phyloP scores from a whole-genome alignment of 305 asterid species.

The Nicotiana rustica region DNA sequence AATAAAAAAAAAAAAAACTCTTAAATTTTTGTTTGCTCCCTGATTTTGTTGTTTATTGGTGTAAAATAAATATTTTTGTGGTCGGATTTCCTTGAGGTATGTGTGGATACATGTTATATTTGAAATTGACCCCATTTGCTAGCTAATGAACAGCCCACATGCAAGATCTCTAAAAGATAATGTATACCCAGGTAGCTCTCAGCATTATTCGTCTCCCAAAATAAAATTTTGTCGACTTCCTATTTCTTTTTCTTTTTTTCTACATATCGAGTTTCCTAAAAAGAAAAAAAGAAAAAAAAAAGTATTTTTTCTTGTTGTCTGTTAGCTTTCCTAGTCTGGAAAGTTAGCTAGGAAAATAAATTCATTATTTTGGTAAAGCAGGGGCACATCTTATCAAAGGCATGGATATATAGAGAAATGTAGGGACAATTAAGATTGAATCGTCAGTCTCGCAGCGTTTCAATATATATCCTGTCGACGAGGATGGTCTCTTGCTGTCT shows the following conservation, averaged over 20 bases:
- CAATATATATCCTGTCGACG: not conserved
- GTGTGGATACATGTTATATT: not conserved
- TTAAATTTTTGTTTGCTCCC: too few species aligned
- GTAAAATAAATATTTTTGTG: not conserved
- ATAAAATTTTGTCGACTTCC: not conserved
- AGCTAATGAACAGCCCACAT: constrained; percentile 19
- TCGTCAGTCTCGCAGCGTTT: not conserved
- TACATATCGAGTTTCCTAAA: not conserved
- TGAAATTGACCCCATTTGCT: too few species aligned
- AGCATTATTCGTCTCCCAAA: not conserved
- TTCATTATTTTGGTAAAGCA: not conserved
- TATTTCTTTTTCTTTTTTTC: not conserved
- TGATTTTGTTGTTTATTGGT: too few species aligned
- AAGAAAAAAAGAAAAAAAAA: not conserved
- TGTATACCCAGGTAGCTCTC: not conserved
- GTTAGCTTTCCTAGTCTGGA: too few species aligned
- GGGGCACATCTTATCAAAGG: not conserved
- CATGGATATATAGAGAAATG: not conserved
- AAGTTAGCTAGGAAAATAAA: too few species aligned
- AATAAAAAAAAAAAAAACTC: too few species aligned
- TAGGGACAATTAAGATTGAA: not conserved
- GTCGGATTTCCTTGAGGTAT: not conserved
- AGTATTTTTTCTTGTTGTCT: too few species aligned
- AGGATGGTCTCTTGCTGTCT: not conserved
- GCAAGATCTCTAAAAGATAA: constrained; percentile 4